Evolutionary conservation across 192 early-diverging fungal species (phyloP), one percentile per base, ranked within the genome.

Genomic region (Coemansia sp.): DNA sequence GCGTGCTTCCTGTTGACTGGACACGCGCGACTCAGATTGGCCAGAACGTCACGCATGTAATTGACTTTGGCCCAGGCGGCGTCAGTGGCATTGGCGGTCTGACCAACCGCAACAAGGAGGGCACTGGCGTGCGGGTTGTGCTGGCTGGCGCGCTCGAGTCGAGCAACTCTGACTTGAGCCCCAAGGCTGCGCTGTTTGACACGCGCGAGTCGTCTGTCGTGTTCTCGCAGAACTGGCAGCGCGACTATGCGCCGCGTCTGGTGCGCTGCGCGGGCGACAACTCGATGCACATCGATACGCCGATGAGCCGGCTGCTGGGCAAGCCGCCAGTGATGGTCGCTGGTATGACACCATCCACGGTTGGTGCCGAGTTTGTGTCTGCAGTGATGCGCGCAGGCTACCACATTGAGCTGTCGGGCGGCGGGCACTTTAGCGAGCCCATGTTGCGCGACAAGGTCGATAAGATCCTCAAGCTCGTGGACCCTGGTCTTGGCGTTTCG

Each of bases 11-110:
- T 0, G 88, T 65, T 72, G 88, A 67, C 76, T 89, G 61, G 93
- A 88, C 73, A 80, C 84, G 57, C 74, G 78, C 86, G 24, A 87
- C 86, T 14, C 80, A 76, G 25, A 76, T 84, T 38, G 72, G 76
- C 22, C 23, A 25, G 32, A 79, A 79, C 56, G 81, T 88, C 70
- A 93, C 93, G 17, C 94, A 97, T 75, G 84, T 94, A 22, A 83
- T 97, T 56, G 94, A 97, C 84, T 97, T 95, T 81, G 94, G 94
- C 6, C 93, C 93, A 7, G 92, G 92, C 58, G 91, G 92, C 56
- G 79, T 89, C 39, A 91, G 91, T 14, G 94, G 94, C 56, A 89
- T 97, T 66, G 94, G 94, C 59, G 86, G 87, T 54, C 81, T 97
- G 66, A 94, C 92, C 29, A 86, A 92, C 80, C 89, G 93, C 65